A percentile compares a stretch with the other conserved stretches of the same genome.
Conservation (phyloP, 73 alveolate species). For the Diophrys appendiculata region DNA sequence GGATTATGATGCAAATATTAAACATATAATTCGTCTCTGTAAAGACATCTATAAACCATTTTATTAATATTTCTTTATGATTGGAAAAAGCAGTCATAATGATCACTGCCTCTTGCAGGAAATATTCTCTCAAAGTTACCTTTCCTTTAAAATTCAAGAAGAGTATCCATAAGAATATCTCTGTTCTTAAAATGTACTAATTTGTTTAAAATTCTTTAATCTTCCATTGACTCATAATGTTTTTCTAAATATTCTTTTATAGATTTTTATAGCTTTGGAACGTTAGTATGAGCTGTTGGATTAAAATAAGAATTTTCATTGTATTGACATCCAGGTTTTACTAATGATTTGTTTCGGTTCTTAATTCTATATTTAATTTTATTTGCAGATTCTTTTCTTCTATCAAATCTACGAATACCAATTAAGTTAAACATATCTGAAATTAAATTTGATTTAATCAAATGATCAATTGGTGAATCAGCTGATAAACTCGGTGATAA, state of each 20-base stretch:
- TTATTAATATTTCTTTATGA: slow-evolving; percentile 37
- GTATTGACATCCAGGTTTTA: not conserved
- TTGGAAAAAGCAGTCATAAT: slow-evolving; percentile 55
- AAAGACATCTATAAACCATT: slow-evolving; percentile 46
- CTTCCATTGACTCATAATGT: not conserved
- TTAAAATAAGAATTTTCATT: not conserved
- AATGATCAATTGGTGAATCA: slow-evolving; percentile 55
- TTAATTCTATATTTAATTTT: slow-evolving; percentile 47
- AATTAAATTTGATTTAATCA: slow-evolving; percentile 53
- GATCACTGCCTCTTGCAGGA: slow-evolving; percentile 55
- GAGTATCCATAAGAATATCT: slow-evolving; percentile 56
- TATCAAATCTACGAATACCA: slow-evolving; percentile 67
- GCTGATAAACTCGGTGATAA: slow-evolving; percentile 52
- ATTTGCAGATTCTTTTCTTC: slow-evolving; percentile 55
- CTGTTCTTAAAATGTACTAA: slow-evolving; percentile 36
- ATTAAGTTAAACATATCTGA: slow-evolving; percentile 77
- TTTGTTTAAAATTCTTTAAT: slow-evolving; percentile 1
- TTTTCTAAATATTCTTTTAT: not conserved
- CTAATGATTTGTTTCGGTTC: not conserved
- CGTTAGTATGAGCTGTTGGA: not conserved
- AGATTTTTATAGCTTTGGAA: not conserved
- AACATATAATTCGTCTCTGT: slow-evolving; percentile 40
- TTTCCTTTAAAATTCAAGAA: slow-evolving; percentile 50
- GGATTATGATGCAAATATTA: too few relatives aligned
- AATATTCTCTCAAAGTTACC: slow-evolving; percentile 72